Evolutionary conservation across 768 basidiomycete genomes (phyloP), one percentile per base, ranked within the genome.

Genomic region (Amanita brunnescens): DNA sequence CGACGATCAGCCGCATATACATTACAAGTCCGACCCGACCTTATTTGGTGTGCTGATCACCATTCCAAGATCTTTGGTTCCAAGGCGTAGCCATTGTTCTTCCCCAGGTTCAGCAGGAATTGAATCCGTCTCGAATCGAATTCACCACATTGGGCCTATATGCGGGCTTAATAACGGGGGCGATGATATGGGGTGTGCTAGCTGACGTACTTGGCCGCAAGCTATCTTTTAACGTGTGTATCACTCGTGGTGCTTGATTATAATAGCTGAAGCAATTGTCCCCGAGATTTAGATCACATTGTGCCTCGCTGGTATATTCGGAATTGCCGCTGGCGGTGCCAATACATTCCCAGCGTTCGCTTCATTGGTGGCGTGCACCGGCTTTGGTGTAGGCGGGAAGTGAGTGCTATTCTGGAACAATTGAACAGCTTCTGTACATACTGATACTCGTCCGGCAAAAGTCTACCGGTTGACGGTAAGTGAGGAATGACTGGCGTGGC

Each of bases 381-480:
- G 74, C 21, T 74, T 78, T 48, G 76, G 76, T 23, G 59, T 77
- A 8, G 75, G 77, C 47, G 77, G 79, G 59, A 74, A 79, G 73
- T 70, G 59, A 52, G 78, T 61, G n/a, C n/a, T n/a, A n/a, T n/a
- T n/a, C n/a, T n/a, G n/a, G n/a, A n/a, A n/a, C n/a, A 64, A 12
- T 34, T 41, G 7, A 6, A n/a, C n/a, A n/a, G n/a, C n/a, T n/a
- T n/a, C 16, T 49, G 18, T 4, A 29, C 26, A 49, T 38, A 14
- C 21, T 39, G 26, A 33, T 43, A n/a, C n/a, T 65, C 44, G 32
- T 18, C 37, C 49, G 53, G 23, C 3, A 49, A 10, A 47, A 74
- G 73, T 50, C 58, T 75, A 18, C 73, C 74, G 53, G 67, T 77
- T 45, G 71, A 77, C 64, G 66, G 78, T 80, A 40, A 38, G 69